Percentiles rank a stretch among this genome's conserved stretches.
These are phyloP conservation scores for Taphrina sp. DNA, from an alignment of 1,139 yeast species.

Conservation along the genomic window DNA sequence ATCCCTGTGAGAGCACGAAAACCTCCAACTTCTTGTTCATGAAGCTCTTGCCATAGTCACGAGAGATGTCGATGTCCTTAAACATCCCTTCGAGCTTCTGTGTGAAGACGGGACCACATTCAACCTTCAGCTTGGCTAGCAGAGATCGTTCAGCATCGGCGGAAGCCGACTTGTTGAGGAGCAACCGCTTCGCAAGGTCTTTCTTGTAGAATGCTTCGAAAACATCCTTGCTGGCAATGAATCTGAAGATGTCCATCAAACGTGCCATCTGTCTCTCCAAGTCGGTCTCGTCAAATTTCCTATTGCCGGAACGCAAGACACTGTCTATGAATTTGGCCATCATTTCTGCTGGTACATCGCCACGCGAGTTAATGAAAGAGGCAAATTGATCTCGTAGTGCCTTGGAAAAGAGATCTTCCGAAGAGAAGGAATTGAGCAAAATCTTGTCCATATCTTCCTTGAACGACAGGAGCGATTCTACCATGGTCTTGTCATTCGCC, in stretches of 20 bases:
- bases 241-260: conserved; percentile 41
- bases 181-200: conserved; percentile 46
- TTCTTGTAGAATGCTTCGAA: conserved; percentile 45
- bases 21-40: conserved; percentile 39
- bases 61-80: conserved; percentile 43
- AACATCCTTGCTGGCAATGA: conserved; percentile 44
- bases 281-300: conserved; percentile 38
- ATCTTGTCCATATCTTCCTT: conserved; percentile 37
- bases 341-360: conserved; percentile 41
- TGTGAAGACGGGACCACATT: conserved; percentile 44
- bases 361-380: conserved; percentile 39
- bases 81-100: conserved; percentile 45
- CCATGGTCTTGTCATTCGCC: conserved; percentile 34
- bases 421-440: conserved; percentile 32
- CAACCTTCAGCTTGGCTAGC: conserved; percentile 41
- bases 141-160: conserved; percentile 42
- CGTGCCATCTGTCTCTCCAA: conserved; percentile 38
- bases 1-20: conserved; percentile 42
- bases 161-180: conserved; percentile 42
- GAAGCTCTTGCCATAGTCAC: conserved; percentile 37
- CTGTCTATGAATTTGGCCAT: conserved; percentile 47
- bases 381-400: conserved; percentile 40
- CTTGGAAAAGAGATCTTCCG: conserved; percentile 35
- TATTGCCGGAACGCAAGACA: conserved; percentile 41
- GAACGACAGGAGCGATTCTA: conserved; percentile 36